phyloP scores from a whole-genome alignment of 1,284 basidiomycete species.

The Vanrija humicola region DNA sequence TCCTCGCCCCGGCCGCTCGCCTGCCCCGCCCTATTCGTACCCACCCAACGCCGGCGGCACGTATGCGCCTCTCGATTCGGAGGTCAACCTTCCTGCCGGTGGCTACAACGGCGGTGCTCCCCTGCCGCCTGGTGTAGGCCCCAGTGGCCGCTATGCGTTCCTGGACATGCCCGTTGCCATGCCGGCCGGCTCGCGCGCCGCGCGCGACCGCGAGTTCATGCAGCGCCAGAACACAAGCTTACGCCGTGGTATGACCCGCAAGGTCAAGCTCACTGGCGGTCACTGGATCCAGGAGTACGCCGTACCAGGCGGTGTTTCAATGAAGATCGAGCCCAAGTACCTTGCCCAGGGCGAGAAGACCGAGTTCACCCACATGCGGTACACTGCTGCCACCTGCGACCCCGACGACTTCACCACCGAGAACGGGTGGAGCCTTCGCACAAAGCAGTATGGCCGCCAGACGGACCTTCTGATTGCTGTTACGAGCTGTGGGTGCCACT shows the following conservation, averaged over 20 bases:
- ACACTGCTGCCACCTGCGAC: slow-evolving; percentile 88
- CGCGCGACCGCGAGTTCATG: slow-evolving; percentile 45
- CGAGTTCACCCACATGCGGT: slow-evolving; percentile 65
- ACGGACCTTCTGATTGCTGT: slow-evolving; percentile 92
- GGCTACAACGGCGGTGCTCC: too few relatives aligned
- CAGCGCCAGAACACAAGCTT: slow-evolving; percentile 71
- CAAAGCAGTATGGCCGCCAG: slow-evolving; percentile 78
- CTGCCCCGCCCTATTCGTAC: too few relatives aligned
- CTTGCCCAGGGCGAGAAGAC: slow-evolving; percentile 36
- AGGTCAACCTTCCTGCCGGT: too few relatives aligned
- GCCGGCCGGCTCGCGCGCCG: too few relatives aligned
- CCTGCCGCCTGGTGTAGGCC: too few relatives aligned
- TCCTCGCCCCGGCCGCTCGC: too few relatives aligned
- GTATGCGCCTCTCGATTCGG: too few relatives aligned
- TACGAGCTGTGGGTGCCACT: slow-evolving; percentile 51
- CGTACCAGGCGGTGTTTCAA: slow-evolving; percentile 82
- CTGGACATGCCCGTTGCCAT: too few relatives aligned
- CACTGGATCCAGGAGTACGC: slow-evolving; percentile 84
- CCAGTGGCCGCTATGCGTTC: too few relatives aligned
- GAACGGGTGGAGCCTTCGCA: slow-evolving; percentile 74
- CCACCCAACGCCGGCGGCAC: too few relatives aligned
- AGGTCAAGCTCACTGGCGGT: slow-evolving; percentile 79
- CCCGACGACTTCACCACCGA: slow-evolving; percentile 86
- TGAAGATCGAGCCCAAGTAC: slow-evolving; percentile 80
- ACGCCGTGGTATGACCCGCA: slow-evolving; percentile 77